Evolutionary conservation across 208 protist genomes (phyloP), one percentile per base, ranked within the genome.

Genomic region (Acanthamoeba sp.): DNA sequence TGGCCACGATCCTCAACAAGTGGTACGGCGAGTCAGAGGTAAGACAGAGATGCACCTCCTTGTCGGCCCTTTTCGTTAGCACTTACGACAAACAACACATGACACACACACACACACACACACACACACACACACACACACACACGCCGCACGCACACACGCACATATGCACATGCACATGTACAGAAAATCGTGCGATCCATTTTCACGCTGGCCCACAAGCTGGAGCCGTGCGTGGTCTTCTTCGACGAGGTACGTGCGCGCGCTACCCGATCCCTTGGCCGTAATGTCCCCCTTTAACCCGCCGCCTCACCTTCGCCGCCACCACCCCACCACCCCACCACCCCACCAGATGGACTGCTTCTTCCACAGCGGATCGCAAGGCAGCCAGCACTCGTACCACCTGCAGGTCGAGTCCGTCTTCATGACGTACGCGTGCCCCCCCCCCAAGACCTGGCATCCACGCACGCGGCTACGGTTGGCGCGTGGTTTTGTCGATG

Each of bases 171-270:
- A 78, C 36, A 91, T 32, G 9, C 7, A 22, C 45, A 50, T 14
- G 45, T 14, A 55, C 34, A 91, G 85, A 91, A 91, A 91, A 62
- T 91, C 59, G 57, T 91, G 20, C 16, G 57, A 12, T 38, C 85
- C 1, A 73, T 91, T 42, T 91, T 91, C 85, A 91, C 85, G n/a
- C 36, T 91, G 85, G 85, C 85, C 12, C 57, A 71, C 57, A 91
- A 91, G 59, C 42, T 91, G 85, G 52, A 91, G 50, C 85, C 85
- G 22, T 91, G 55, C 36, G 85, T 91, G 24, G 57, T 91, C 12
- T 91, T 91, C 36, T 71, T 91, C 27, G 85, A 91, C 36, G 85
- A 91, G 85, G 85, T 91, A 69, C 6, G 12, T 16, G 6, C 20
- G n/a, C 71, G 36, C 32, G 20, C 42, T 45, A 87, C 40, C n/a